Base-by-base conservation (phyloP, 192 early-diverging fungal genomes). In the Funneliformis mosseae region DNA sequence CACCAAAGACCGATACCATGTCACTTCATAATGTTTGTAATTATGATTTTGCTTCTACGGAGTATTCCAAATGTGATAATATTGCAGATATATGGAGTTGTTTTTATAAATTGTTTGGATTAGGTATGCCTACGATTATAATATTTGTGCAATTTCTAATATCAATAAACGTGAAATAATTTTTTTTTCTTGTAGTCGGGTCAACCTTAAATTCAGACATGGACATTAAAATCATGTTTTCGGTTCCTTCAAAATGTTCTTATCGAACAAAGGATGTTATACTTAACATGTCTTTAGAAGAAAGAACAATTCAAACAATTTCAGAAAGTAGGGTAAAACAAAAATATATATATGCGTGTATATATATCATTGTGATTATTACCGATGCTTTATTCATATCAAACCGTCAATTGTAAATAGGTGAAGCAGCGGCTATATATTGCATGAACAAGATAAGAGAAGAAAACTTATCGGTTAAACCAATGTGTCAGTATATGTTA, bases 241-340 rank as follows among this genome's bases (percentile, higher is more conserved):
- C 74, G 7, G 18, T 76, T 14, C 74, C 74, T 27, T 25, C 74
- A 16, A 48, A 76, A 38, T 23, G 16, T 55, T 55, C 50, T 21
- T 18, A 55, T 55, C n/a, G 23, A 33, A 85, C 84, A 39, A 88
- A 87, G 78, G 84, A 76, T 4, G 82, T 83, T n/a, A 90, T 90
- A 88, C 77, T 86, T 39, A 83, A 86, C 33, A 55, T 86, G 87
- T 23, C 86, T 85, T 21, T 83, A 16, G 18, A 50, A 59, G 16
- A 16, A 5, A 27, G 60, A 38, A 12, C 28, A 25, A 14, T 76
- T 10, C 43, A 61, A 27, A 60, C 60, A 25, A 76, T 39, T 9
- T 23, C 43, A 50, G 74, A 60, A 27, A 23, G 69, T 71, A 23
- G 18, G 69, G 18, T 21, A 21, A 21, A 55, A 18, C 16, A 4